A percentile compares a stretch with the other conserved stretches of the same genome.
Conservation (phyloP, 2,329 filamentous ascomycete species). For the Aspergillus fischeri region DNA sequence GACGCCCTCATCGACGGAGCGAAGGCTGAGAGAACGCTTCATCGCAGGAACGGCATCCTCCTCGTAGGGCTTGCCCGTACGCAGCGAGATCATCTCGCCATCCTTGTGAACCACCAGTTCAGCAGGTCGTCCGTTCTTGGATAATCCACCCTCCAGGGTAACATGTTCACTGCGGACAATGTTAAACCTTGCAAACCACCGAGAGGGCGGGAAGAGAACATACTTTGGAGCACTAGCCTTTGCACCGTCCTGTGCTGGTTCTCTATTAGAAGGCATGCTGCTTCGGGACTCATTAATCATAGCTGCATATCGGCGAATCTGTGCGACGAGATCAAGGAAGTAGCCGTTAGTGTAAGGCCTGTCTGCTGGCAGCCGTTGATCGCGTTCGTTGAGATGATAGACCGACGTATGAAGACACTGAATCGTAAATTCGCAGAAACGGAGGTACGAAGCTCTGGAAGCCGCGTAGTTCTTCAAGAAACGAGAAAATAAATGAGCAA, state of each 20-base stretch:
- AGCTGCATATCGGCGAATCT: constrained; percentile 84
- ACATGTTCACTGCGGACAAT: constrained; percentile 58
- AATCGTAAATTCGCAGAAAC: constrained; percentile 87
- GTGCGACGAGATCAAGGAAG: constrained; percentile 92
- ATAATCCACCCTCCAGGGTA: constrained; percentile 74
- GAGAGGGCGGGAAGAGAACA: constrained; percentile 3
- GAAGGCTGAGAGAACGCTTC: constrained; percentile 50
- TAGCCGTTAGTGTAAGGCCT: constrained; percentile 93
- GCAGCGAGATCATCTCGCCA: constrained; percentile 74
- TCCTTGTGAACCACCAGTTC: constrained; percentile 80
- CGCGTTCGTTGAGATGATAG: constrained; percentile 76
- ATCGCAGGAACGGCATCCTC: constrained; percentile 35
- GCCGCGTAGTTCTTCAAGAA: constrained; percentile 65
- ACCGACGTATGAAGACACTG: constrained; percentile 86
- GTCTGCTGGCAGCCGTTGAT: constrained; percentile 79
- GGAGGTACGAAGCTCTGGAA: constrained; percentile 72
- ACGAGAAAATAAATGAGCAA: constrained; percentile 60
- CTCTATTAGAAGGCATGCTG: constrained; percentile 53
- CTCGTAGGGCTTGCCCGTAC: constrained; percentile 63
- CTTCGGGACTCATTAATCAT: constrained; percentile 74
- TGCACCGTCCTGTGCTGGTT: constrained; percentile 23
- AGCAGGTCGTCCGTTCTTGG: constrained; percentile 74
- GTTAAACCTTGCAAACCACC: constrained; percentile 46
- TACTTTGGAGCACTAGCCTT: constrained; percentile 52
- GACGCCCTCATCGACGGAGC: constrained; percentile 73